Percentiles rank a stretch among this genome's conserved stretches.
Evolutionary conservation across 2,329 filamentous ascomycete species (phyloP).

Genomic region (Trichophyton equinum): DNA sequence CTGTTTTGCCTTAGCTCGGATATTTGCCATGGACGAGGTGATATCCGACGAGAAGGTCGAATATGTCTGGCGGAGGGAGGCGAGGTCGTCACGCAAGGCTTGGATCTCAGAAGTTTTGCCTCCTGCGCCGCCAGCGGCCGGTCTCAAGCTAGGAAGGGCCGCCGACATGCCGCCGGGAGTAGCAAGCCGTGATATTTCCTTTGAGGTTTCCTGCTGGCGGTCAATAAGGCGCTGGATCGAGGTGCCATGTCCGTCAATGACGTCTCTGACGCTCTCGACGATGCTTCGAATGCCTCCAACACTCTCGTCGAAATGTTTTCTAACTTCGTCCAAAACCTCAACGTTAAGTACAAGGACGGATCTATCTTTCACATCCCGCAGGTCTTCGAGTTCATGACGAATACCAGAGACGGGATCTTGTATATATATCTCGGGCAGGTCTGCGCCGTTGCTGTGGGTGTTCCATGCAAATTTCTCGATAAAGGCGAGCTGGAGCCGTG

Average conservation of each 20-base stretch:
- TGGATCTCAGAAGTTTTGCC: conserved; percentile 67
- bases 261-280: conserved; percentile 74
- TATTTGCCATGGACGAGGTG: conserved; percentile 69
- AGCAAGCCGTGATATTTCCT: conserved; percentile 63
- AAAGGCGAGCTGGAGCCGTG: conserved; percentile 82
- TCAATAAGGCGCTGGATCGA: conserved; percentile 80
- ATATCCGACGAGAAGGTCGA: conserved; percentile 82
- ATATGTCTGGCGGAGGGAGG: conserved; percentile 85
- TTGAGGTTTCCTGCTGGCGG: conserved; percentile 75
- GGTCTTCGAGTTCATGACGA: conserved; percentile 89
- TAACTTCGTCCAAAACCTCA: conserved; percentile 88
- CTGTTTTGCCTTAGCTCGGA: conserved; percentile 67
- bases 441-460: conserved; percentile 81
- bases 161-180: conserved; percentile 21
- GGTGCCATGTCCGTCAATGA: conserved; percentile 68
- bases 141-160: background rate
- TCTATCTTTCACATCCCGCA: conserved; percentile 84
- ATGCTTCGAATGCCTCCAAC: conserved; percentile 66
- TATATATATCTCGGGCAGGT: conserved; percentile 94
- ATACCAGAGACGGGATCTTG: conserved; percentile 92
- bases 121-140: conserved; percentile 26
- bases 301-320: conserved; percentile 88
- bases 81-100: conserved; percentile 72
- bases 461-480: conserved; percentile 99
- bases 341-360: conserved; percentile 92